phyloP scores from a whole-genome alignment of 2,329 filamentous ascomycete species.

The Arthrobotrys entomopaga region DNA sequence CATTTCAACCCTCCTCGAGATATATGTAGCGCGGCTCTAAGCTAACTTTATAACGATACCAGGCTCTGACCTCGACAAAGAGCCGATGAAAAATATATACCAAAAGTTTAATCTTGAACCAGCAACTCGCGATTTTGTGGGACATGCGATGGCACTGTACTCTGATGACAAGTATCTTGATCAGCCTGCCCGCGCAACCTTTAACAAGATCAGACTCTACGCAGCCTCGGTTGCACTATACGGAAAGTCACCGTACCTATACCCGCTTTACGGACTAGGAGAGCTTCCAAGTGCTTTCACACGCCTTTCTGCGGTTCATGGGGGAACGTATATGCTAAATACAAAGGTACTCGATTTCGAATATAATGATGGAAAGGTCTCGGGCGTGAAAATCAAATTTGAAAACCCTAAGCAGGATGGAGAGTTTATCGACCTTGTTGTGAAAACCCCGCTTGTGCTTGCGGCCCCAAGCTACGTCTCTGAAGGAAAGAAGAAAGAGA shows the following conservation, averaged over 20 bases:
- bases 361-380: conserved; percentile 83
- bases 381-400: conserved; percentile 77
- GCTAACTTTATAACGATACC: conserved; percentile 31
- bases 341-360: conserved; percentile 89
- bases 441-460: conserved; percentile 94
- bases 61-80: conserved; percentile 82
- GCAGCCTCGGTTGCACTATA: conserved; percentile 97
- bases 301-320: conserved; percentile 96
- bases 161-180: conserved; percentile 87
- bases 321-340: conserved; percentile 99
- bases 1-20: neutral
- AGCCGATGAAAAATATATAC: conserved; percentile 98
- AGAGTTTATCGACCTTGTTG: conserved; percentile 87
- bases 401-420: conserved; percentile 85
- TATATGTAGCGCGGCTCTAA: conserved; percentile 63
- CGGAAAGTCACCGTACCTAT: conserved; percentile 99
- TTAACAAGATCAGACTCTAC: conserved; percentile 93
- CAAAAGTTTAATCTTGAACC: conserved; percentile 96
- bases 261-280: conserved; percentile 95
- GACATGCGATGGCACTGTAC: conserved; percentile 97
- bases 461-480: conserved; percentile 98
- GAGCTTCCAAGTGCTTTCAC: conserved; percentile 98
- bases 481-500: conserved; percentile 72
- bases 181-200: conserved; percentile 78
- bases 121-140: conserved; percentile 91